A percentile compares a stretch with the other conserved stretches of the same genome.
phyloP scores from a whole-genome alignment of 805 yeast genomes.

The Ogataea trehaloabstinens region DNA sequence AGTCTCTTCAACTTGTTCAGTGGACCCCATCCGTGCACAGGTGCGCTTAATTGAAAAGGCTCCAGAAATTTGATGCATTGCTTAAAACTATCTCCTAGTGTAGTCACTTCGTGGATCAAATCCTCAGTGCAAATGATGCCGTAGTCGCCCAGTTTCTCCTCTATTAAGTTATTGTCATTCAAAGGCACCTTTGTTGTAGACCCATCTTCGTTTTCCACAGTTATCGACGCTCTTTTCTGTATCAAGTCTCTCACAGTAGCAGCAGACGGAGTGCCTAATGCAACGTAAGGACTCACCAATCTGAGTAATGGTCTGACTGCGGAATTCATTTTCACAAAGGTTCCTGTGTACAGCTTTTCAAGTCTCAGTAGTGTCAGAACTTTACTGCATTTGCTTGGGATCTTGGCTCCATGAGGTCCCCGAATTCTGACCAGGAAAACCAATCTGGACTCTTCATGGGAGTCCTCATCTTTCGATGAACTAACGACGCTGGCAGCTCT shows the following conservation, averaged over 20 bases:
- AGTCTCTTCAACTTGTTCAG: constrained; percentile 65
- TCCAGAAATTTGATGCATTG: constrained; percentile 57
- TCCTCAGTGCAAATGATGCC: constrained; percentile 82
- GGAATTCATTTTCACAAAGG: constrained; percentile 62
- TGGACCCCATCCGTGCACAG: constrained; percentile 74
- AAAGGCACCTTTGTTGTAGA: constrained; percentile 43
- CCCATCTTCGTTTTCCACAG: constrained; percentile 29
- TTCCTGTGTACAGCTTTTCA: constrained; percentile 60
- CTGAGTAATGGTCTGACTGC: constrained; percentile 62
- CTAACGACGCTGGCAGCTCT: constrained; percentile 24
- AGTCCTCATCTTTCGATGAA: constrained; percentile 21
- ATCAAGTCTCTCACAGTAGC: constrained; percentile 67
- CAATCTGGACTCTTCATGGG: constrained; percentile 46
- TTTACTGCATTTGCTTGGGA: constrained; percentile 63
- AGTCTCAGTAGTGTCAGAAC: constrained; percentile 63
- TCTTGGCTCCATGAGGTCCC: constrained; percentile 61
- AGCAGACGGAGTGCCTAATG: constrained; percentile 73
- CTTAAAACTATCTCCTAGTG: constrained; percentile 65
- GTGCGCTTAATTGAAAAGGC: constrained; percentile 69
- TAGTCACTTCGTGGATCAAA: constrained; percentile 65
- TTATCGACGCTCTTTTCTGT: constrained; percentile 71
- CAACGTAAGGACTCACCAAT: constrained; percentile 69
- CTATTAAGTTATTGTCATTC: constrained; percentile 74
- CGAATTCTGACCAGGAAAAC: constrained; percentile 66
- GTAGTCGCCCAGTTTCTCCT: constrained; percentile 64